These are phyloP conservation scores for Naegleria lovaniensis DNA, from an alignment of 208 protist species.

Conservation along the genomic window DNA sequence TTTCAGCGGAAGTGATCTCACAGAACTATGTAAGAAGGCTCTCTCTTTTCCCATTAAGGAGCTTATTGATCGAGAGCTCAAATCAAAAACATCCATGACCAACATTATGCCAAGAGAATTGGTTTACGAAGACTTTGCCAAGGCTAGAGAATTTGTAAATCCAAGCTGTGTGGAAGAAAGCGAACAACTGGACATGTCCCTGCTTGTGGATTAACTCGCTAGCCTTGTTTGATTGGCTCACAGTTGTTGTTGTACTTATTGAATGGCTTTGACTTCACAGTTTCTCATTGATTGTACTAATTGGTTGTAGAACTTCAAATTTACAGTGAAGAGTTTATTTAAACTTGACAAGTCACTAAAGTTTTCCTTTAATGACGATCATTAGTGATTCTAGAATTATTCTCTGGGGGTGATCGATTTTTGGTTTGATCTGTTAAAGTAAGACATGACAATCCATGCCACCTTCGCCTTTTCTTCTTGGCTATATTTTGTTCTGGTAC, in stretches of 20 bases:
- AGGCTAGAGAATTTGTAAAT: neutral
- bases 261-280: neutral
- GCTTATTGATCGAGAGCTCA: neutral
- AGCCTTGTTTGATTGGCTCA: too few relatives aligned
- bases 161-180: neutral
- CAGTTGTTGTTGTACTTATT: neutral
- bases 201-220: neutral
- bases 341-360: neutral
- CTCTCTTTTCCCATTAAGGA: neutral
- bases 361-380: neutral
- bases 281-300: too few relatives aligned
- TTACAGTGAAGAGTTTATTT: neutral
- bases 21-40: conserved; percentile 75
- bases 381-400: neutral
- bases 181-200: neutral
- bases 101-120: neutral
- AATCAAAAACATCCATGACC: neutral
- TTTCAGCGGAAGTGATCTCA: conserved; percentile 83
- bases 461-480: neutral
- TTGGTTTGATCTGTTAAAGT: neutral
- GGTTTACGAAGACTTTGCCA: neutral
- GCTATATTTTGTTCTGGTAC: neutral
- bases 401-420: neutral
- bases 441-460: neutral
- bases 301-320: neutral